Base-by-base conservation (phyloP, 495 filamentous ascomycete species). In the Penicillium argentinense region DNA sequence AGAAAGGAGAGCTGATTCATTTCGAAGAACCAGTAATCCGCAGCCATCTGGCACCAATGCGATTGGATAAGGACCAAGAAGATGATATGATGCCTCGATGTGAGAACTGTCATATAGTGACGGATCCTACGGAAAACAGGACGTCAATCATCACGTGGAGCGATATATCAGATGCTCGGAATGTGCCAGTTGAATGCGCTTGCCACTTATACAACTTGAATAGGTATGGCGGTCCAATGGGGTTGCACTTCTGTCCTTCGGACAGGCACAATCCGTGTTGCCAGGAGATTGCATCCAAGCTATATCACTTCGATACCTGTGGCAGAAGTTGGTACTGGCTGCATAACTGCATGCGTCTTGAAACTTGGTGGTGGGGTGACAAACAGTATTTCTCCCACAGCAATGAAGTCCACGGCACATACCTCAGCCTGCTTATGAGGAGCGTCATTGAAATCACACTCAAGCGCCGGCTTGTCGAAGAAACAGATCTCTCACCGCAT, bases 391-490 rank as follows among this genome's bases (percentile, higher is more conserved):
- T 64, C 22, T 36, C 56, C 5, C 63, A 64, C 36, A 57, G 46
- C 12, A 64, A 66, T 38, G 62, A 68, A 16, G 12, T 24, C 0
- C 57, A 68, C 25, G 56, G 58, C 9, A 69, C 68, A 5, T 9
- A 59, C 3, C 40, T 68, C 13, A 63, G 60, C 45, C 51, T 71
- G 12, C 57, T 71, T 6, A 36, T 71, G 9, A 49, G 59, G 16
- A 67, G 64, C 16, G 58, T 69, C 8, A 54, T 68, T 22, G 68
- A 71, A 28, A 61, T 69, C 14, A 67, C 68, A 0, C 60, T 71
- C 0, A 47, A 58, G 9, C 49, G 58, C 33, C 66, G 66, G 26
- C 32, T 1, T 39, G 62, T 19, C 52, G 33, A 36, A 3, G 33
- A 36, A 18, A 14, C 53, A 1, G 9, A 47, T 28, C 48, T 71